These are phyloP conservation scores for Saccharomycopsis babjevae DNA, from an alignment of 805 yeast genomes.

Conservation along the genomic window DNA sequence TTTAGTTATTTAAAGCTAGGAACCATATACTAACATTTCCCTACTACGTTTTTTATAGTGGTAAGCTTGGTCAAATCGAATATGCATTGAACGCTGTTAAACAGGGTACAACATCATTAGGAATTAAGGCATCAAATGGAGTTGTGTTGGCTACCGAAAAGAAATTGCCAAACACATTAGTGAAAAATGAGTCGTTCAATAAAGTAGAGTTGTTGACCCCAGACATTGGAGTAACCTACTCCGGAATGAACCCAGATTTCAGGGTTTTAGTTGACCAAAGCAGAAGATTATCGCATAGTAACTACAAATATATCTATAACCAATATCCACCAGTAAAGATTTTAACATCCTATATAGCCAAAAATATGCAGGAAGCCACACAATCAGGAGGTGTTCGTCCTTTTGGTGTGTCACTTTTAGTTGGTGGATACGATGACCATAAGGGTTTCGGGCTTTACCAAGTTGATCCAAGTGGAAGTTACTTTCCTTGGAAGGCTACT, in stretches of 20 bases:
- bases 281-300: constrained; percentile 84
- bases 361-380: constrained; percentile 96
- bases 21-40: constrained; percentile 6
- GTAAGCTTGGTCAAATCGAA: constrained; percentile 95
- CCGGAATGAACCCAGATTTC: constrained; percentile 99
- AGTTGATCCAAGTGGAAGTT: constrained; percentile 96
- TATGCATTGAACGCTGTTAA: constrained; percentile 96
- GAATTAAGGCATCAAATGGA: constrained; percentile 91
- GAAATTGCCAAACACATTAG: constrained; percentile 70
- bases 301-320: constrained; percentile 86
- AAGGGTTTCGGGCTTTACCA: constrained; percentile 75
- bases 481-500: constrained; percentile 99
- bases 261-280: constrained; percentile 90
- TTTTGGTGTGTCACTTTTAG: constrained; percentile 89
- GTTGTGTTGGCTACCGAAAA: constrained; percentile 95
- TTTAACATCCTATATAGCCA: constrained; percentile 88
- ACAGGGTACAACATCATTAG: constrained; percentile 95
- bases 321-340: constrained; percentile 96
- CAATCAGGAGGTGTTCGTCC: constrained; percentile 99
- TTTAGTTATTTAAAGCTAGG: neutral
- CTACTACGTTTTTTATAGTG: constrained; percentile 36
- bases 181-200: constrained; percentile 61
- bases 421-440: constrained; percentile 83
- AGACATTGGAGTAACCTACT: constrained; percentile 89
- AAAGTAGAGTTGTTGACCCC: constrained; percentile 85